phyloP scores from a whole-genome alignment of 1,284 basidiomycete species.

The Melampsora larici-populina region DNA sequence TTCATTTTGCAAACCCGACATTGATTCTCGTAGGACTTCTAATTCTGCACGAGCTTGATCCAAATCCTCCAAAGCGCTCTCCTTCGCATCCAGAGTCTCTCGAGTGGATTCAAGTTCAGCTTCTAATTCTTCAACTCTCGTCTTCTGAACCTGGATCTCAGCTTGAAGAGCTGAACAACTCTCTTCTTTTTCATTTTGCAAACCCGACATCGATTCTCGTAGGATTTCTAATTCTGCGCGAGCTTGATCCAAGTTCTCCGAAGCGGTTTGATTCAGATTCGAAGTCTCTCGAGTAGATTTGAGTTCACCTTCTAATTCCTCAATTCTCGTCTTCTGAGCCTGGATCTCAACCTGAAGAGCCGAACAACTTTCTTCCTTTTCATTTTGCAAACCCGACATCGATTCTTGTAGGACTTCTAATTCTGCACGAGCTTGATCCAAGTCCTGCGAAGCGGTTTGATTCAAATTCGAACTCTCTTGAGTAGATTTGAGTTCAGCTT shows the following conservation, averaged over 20 bases:
- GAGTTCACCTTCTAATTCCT: not conserved
- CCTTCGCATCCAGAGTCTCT: not conserved
- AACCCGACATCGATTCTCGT: no score
- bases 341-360: conserved; percentile 6
- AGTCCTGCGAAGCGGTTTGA: not conserved
- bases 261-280: not conserved
- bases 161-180: no score
- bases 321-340: not conserved
- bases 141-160: no score
- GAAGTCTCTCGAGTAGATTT: not conserved
- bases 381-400: no score
- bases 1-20: no score
- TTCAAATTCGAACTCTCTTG: not conserved
- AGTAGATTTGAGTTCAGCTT: conserved; percentile 8
- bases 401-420: not conserved
- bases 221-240: not conserved
- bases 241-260: not conserved
- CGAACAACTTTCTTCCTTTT: not conserved
- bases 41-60: no score
- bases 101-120: not conserved
- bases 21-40: no score
- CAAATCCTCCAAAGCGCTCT: not conserved
- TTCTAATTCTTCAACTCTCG: no score
- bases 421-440: conserved; percentile 9
- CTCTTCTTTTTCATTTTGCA: no score